Evolutionary conservation across 768 basidiomycete species (phyloP).

Genomic region (Russula sp.): DNA sequence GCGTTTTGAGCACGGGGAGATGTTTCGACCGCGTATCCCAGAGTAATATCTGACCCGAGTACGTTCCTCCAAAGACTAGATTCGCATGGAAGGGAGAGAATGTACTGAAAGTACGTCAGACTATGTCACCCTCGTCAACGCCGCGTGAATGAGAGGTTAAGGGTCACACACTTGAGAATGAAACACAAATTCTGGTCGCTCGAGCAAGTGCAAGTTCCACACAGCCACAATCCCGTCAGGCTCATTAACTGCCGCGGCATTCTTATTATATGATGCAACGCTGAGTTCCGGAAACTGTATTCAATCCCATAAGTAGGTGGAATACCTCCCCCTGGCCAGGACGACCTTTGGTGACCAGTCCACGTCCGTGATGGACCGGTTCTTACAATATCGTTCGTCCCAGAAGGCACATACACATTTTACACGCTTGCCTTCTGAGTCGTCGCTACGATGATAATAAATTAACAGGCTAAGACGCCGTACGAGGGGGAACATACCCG

Average conservation of each 20-base stretch:
- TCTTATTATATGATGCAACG: conserved; percentile 97
- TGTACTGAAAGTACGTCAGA: conserved; percentile 96
- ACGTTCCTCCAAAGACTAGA: conserved; percentile 96
- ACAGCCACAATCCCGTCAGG: conserved; percentile 96
- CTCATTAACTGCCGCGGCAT: conserved; percentile 87
- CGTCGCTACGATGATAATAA: conserved; percentile 55
- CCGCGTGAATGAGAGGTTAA: neutral
- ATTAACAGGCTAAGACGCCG: neutral
- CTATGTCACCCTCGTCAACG: conserved; percentile 37
- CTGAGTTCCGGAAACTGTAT: conserved; percentile 90
- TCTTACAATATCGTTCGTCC: conserved; percentile 88
- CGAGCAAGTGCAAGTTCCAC: conserved; percentile 94
- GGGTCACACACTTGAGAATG: conserved; percentile 80
- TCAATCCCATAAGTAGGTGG: conserved; percentile 2
- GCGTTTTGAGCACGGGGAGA: conserved; percentile 93
- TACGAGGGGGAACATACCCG: conserved; percentile 51
- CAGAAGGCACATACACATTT: conserved; percentile 93
- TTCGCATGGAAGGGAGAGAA: conserved; percentile 99
- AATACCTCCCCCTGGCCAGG: neutral
- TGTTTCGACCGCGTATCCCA: conserved; percentile 99
- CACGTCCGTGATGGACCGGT: conserved; percentile 91
- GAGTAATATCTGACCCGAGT: conserved; percentile 95
- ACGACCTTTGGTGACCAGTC: conserved; percentile 97
- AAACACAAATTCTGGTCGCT: conserved; percentile 96
- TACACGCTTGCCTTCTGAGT: conserved; percentile 84